Evolutionary conservation across 345 rosid genomes (phyloP).

Genomic region (Eucalyptus polybractea): DNA sequence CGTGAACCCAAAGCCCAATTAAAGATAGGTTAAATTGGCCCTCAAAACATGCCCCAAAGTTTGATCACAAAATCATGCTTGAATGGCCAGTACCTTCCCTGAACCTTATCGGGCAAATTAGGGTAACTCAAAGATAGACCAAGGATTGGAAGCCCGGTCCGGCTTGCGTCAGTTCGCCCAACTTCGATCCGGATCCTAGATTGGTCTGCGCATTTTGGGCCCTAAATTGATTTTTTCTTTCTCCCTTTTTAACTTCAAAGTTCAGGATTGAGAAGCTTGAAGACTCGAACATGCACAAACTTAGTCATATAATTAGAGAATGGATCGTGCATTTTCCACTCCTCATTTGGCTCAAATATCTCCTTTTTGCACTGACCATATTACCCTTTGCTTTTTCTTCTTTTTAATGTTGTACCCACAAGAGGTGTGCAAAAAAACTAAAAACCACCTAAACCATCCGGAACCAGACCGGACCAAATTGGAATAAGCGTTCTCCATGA

Average conservation of each 20-base stretch:
- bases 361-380: no score
- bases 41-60: not conserved
- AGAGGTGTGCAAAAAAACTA: no score
- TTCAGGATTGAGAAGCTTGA: not conserved
- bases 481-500: accelerated
- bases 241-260: not conserved
- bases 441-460: accelerated
- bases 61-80: not conserved
- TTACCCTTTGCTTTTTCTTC: no score
- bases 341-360: no score
- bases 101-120: not conserved
- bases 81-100: not conserved
- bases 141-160: not conserved
- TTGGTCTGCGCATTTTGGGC: not conserved
- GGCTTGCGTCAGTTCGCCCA: not conserved
- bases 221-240: not conserved
- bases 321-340: no score
- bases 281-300: not conserved
- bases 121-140: not conserved
- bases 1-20: not conserved
- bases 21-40: not conserved
- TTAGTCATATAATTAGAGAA: not conserved
- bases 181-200: not conserved
- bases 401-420: no score
- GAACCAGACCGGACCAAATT: accelerated